Evolutionary conservation across 179 eudicot genomes (phyloP).

Genomic region (Nepenthes alata): DNA sequence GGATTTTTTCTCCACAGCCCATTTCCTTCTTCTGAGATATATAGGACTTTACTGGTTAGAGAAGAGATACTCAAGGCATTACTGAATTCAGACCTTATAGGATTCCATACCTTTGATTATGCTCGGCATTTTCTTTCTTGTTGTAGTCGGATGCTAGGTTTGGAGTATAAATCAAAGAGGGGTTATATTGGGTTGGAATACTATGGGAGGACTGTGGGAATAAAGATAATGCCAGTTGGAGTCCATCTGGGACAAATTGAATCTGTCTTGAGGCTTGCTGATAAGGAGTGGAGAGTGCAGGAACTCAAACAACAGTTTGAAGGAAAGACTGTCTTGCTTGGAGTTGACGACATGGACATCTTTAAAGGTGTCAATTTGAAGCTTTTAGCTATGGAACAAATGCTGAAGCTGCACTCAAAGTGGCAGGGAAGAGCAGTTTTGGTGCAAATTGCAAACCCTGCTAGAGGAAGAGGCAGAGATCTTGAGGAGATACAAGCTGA

Average conservation of each 20-base stretch:
- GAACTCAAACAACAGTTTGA: conserved; percentile 28
- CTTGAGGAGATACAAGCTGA: conserved; percentile 67
- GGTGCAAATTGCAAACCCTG: conserved; percentile 80
- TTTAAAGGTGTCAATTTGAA: conserved; percentile 35
- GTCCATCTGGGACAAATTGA: conserved; percentile 40
- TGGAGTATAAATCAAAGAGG: conserved; percentile 37
- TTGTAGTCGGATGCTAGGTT: conserved; percentile 37
- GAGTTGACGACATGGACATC: conserved; percentile 36
- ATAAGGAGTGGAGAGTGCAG: conserved; percentile 27
- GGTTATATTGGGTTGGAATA: conserved; percentile 35
- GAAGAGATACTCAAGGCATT: conserved; percentile 36
- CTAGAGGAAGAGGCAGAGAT: conserved; percentile 76
- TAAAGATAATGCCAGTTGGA: conserved; percentile 41
- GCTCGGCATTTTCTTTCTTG: conserved; percentile 38
- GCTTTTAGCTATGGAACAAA: conserved; percentile 32
- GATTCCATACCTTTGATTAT: conserved; percentile 38
- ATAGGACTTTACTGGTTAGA: conserved; percentile 31
- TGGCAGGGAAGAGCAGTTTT: conserved; percentile 37
- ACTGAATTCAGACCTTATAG: conserved; percentile 30
- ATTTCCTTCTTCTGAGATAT: conserved; percentile 36
- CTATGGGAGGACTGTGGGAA: conserved; percentile 30
- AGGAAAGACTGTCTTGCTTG: conserved; percentile 34
- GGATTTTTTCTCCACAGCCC: conserved; percentile 38
- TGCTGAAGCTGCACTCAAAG: conserved; percentile 27
- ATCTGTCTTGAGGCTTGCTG: conserved; percentile 29